Evolutionary conservation across 2,329 filamentous ascomycete species (phyloP).

Genomic region (Alternaria brassicae): DNA sequence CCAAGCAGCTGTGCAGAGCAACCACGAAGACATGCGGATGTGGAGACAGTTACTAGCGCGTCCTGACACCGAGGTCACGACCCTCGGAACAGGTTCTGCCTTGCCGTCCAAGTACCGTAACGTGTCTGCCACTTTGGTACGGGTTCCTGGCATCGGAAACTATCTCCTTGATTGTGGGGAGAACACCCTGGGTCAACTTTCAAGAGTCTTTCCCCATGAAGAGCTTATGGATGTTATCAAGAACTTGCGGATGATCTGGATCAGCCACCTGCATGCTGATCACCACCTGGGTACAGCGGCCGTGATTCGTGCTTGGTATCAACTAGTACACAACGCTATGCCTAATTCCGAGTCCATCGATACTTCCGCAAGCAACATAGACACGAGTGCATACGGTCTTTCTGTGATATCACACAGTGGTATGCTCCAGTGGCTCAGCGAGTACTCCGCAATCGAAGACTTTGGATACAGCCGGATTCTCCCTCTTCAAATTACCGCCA

Average conservation of each 20-base stretch:
- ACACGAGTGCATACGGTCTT: slow-evolving; percentile 30
- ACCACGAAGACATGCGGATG: slow-evolving; percentile 56
- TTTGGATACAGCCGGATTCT: slow-evolving; percentile 71
- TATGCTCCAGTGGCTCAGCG: slow-evolving; percentile 79
- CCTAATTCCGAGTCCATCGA: slow-evolving; percentile 34
- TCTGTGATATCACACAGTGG: slow-evolving; percentile 70
- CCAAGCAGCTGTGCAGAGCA: slow-evolving; percentile 45
- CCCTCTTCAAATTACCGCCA: slow-evolving; percentile 55
- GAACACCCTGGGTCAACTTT: slow-evolving; percentile 86
- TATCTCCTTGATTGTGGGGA: slow-evolving; percentile 93
- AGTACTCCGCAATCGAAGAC: slow-evolving; percentile 80
- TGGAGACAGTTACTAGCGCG: slow-evolving; percentile 73
- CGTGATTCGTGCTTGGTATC: slow-evolving; percentile 82
- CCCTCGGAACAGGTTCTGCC: slow-evolving; percentile 90
- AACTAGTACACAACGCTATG: slow-evolving; percentile 58
- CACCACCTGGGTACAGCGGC: slow-evolving; percentile 88
- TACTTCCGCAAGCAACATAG: slow-evolving; percentile 41
- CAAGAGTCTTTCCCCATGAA: slow-evolving; percentile 71
- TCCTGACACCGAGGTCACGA: slow-evolving; percentile 80
- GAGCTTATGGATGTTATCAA: slow-evolving; percentile 74
- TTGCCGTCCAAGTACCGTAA: slow-evolving; percentile 93
- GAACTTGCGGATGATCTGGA: slow-evolving; percentile 83
- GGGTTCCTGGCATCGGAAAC: slow-evolving; percentile 83
- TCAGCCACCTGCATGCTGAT: slow-evolving; percentile 95
- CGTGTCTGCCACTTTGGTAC: slow-evolving; percentile 85